Percentiles rank a stretch among this genome's conserved stretches.
Conservation (phyloP, 352 stramenopile species). For the Elongisporangium senticosum region DNA sequence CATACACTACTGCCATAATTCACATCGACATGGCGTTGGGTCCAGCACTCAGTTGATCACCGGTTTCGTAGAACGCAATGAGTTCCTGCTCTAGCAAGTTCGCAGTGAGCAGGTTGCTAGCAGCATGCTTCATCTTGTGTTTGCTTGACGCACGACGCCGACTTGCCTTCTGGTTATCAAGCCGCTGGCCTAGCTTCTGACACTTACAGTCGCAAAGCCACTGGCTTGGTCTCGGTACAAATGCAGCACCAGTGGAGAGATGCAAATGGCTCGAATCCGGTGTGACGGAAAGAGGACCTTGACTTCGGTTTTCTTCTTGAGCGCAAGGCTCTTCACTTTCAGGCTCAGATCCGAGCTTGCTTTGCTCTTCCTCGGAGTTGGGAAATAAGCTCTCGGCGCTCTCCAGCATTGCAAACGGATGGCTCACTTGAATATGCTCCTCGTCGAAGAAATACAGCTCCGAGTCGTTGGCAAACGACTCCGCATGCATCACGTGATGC, state of each 20-base stretch:
- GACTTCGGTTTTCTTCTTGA: not conserved
- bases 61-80: not conserved
- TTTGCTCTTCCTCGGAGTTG: not conserved
- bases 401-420: slow-evolving; percentile 34
- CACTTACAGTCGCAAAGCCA: slow-evolving; percentile 16
- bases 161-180: slow-evolving; percentile 15
- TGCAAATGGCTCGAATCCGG: not conserved
- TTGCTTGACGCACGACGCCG: slow-evolving; percentile 25
- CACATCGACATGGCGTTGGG: not conserved
- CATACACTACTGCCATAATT: too few species aligned
- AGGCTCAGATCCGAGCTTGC: not conserved
- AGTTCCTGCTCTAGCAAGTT: slow-evolving; percentile 21
- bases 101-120: slow-evolving; percentile 25
- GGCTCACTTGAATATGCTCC: slow-evolving; percentile 27
- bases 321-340: slow-evolving; percentile 15
- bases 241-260: slow-evolving; percentile 6
- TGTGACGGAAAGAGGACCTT: not conserved
- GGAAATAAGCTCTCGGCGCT: slow-evolving; percentile 13
- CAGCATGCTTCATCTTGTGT: slow-evolving; percentile 21
- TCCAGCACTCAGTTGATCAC: not conserved
- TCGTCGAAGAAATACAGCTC: slow-evolving; percentile 52
- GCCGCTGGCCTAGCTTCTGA: slow-evolving; percentile 23
- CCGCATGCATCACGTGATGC: slow-evolving; percentile 47
- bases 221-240: slow-evolving; percentile 9
- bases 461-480: slow-evolving; percentile 26